Conservation (phyloP, 768 basidiomycete genomes). For the Mycena venus region DNA sequence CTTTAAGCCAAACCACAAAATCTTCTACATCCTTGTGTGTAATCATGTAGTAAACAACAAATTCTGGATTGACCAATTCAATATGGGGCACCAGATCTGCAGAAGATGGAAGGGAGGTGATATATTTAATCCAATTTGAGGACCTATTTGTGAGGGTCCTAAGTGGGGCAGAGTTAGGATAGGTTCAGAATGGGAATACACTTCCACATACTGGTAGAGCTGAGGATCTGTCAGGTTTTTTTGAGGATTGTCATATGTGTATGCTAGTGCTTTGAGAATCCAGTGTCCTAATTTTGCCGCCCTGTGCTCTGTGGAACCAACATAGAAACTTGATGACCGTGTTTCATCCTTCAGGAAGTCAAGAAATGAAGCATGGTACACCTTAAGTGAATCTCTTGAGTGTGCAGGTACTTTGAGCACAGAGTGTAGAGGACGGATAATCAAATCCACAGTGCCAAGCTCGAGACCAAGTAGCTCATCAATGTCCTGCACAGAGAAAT, state of each 20-base stretch:
- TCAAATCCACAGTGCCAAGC: not conserved
- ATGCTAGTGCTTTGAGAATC: too few species aligned
- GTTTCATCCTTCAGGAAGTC: too few species aligned
- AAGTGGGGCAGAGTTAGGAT: not conserved
- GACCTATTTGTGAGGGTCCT: not conserved
- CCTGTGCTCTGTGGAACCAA: too few species aligned
- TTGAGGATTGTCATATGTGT: not conserved
- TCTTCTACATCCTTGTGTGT: not conserved
- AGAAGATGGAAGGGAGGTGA: not conserved
- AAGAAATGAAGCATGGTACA: too few species aligned
- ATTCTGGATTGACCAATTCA: not conserved
- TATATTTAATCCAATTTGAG: not conserved
- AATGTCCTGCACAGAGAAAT: not conserved
- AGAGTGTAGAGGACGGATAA: too few species aligned
- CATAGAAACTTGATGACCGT: too few species aligned
- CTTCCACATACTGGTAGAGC: not conserved
- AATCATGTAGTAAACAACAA: not conserved
- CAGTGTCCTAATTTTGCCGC: too few species aligned
- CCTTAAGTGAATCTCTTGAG: too few species aligned
- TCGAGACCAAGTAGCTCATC: not conserved
- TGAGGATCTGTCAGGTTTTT: not conserved
- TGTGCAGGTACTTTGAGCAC: too few species aligned
- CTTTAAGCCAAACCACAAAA: not conserved
- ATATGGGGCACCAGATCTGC: not conserved
- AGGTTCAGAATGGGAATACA: not conserved